Percentiles rank a stretch among this genome's conserved stretches.
Evolutionary conservation across 2,329 filamentous ascomycete genomes (phyloP).

Genomic region (Pseudocercospora pini-densiflorae): DNA sequence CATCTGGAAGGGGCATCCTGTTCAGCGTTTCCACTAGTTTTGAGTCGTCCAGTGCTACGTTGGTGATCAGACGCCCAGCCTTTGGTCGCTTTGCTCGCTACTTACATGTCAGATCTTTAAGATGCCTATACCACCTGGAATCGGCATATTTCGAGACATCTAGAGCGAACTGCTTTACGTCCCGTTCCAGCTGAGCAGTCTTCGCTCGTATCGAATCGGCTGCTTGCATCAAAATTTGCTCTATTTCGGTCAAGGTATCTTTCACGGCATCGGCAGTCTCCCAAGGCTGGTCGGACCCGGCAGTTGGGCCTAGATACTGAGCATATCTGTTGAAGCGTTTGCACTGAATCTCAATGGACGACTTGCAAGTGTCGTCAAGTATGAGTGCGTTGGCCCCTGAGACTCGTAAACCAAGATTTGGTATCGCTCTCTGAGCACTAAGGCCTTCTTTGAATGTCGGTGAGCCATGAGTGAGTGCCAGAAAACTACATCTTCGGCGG

Average conservation of each 20-base stretch:
- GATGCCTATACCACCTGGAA: slow-evolving; percentile 11
- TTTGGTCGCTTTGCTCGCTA: not conserved
- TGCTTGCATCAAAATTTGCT: slow-evolving; percentile 8
- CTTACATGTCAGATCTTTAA: slow-evolving; percentile 9
- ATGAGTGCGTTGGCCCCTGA: not conserved
- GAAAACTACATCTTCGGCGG: not conserved
- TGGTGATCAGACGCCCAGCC: not conserved
- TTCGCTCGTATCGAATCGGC: not conserved
- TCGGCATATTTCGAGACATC: slow-evolving; percentile 1
- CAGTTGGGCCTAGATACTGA: not conserved
- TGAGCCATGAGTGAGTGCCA: not conserved
- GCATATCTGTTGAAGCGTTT: slow-evolving; percentile 8
- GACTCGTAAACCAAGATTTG: not conserved
- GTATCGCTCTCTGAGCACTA: not conserved
- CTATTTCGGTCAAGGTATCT: slow-evolving; percentile 3
- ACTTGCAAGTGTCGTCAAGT: not conserved
- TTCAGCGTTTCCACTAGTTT: slow-evolving; percentile 3
- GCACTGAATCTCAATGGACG: slow-evolving; percentile 5
- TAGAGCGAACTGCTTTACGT: not conserved
- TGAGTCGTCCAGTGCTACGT: slow-evolving; percentile 3
- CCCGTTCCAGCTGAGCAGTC: not conserved
- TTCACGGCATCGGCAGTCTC: not conserved
- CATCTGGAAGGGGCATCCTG: slow-evolving; percentile 1
- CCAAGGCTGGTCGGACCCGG: not conserved
- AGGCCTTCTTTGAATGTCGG: not conserved